A percentile compares a stretch with the other conserved stretches of the same genome.
These are phyloP conservation scores for Naegleria lovaniensis DNA, from an alignment of 208 protist species.

Conservation along the genomic window DNA sequence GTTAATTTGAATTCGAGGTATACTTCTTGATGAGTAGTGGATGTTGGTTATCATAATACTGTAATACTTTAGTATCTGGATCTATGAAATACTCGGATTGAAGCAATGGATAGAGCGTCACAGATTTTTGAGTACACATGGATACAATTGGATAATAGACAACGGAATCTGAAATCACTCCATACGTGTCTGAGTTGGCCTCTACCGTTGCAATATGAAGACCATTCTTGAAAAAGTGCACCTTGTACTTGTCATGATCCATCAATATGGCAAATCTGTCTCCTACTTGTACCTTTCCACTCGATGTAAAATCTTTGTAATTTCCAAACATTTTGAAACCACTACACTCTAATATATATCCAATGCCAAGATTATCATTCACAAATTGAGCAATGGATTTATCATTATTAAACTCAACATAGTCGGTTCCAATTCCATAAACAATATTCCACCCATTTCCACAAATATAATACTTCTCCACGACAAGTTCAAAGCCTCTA, in stretches of 20 bases:
- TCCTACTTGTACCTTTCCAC: not conserved
- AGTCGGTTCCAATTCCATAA: not conserved
- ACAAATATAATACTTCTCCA: not conserved
- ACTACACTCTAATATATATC: not conserved
- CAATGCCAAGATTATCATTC: not conserved
- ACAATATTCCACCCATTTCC: not conserved
- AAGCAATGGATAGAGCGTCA: not conserved
- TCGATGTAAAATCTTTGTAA: not conserved
- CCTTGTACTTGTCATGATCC: not conserved
- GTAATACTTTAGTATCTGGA: not conserved
- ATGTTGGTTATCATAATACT: no score
- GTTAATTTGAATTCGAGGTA: no score
- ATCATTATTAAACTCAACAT: not conserved
- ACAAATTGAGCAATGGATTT: not conserved
- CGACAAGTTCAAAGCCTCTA: not conserved
- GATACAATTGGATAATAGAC: not conserved
- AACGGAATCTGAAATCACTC: not conserved
- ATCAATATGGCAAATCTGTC: not conserved
- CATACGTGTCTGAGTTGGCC: not conserved
- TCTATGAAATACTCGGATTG: not conserved
- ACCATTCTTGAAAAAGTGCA: not conserved
- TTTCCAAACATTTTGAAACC: not conserved
- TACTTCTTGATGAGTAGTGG: no score
- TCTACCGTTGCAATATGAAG: not conserved
- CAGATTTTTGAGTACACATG: not conserved